Percentiles rank a stretch among this genome's conserved stretches.
Conservation (phyloP, 1,139 yeast species). For the Saccharomycopsis crataegensis region DNA sequence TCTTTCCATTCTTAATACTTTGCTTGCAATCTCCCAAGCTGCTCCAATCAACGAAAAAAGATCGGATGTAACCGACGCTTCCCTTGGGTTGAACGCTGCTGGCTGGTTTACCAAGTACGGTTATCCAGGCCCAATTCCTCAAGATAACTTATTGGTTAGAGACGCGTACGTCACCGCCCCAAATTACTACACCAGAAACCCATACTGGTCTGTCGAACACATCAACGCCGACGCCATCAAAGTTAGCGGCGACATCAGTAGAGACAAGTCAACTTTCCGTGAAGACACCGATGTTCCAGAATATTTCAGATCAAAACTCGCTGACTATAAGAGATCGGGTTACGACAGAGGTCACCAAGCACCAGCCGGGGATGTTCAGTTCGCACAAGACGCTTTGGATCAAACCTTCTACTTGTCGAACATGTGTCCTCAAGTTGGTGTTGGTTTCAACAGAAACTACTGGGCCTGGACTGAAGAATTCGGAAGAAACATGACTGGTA, state of each 20-base stretch:
- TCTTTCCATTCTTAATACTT: background rate
- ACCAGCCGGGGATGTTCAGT: constrained; percentile 96
- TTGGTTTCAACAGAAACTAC: constrained; percentile 90
- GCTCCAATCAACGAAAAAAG: constrained; percentile 3
- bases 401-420: constrained; percentile 85
- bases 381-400: constrained; percentile 83
- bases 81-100: constrained; percentile 27
- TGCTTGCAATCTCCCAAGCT: background rate
- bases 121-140: constrained; percentile 79
- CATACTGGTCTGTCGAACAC: constrained; percentile 91
- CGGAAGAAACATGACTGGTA: constrained; percentile 61
- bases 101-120: constrained; percentile 80
- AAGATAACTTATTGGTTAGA: constrained; percentile 59
- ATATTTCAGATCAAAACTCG: constrained; percentile 63
- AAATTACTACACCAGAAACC: constrained; percentile 78
- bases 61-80: constrained; percentile 7
- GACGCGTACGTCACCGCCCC: constrained; percentile 78
- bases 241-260: constrained; percentile 43
- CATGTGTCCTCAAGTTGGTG: constrained; percentile 96
- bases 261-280: constrained; percentile 72
- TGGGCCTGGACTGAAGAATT: constrained; percentile 97
- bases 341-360: constrained; percentile 97
- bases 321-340: constrained; percentile 90
- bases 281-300: constrained; percentile 84
- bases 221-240: constrained; percentile 66